Evolutionary conservation across 768 basidiomycete species (phyloP), one percentile per base, ranked within the genome.

Genomic region (Mycena rosella): DNA sequence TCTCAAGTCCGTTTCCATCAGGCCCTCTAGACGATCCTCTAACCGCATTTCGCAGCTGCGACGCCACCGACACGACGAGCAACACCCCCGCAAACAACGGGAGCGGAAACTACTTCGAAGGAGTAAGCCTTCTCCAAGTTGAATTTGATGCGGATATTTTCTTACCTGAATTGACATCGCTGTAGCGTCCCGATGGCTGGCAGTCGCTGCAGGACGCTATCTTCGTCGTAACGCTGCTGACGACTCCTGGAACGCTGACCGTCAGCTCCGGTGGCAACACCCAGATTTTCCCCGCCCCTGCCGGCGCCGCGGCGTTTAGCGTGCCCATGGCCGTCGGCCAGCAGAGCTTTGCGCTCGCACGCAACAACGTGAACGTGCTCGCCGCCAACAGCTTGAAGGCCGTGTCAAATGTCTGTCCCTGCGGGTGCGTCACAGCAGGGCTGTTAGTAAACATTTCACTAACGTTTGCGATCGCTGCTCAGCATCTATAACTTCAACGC

Each of bases 401-500:
- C 17, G 45, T 68, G 5, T 49, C 58, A 5, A 59, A 52, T n/a
- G 55, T 63, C 24, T 71, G 70, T 22, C 61, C 63, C 14, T 71
- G 70, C 63, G 70, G 70, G 66, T 67, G 45, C 59, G 65, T 66
- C n/a, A 18, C 20, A 0, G 13, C 17, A 5, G 38, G 29, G 3
- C 48, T 42, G 32, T 42, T 44, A 7, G 6, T 24, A 9, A 20
- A 6, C 27, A 8, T 27, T 52, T 3, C 27, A 15, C 34, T 51
- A 26, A 49, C 34, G 10, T 2, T 27, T 6, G 24, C 11, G 32
- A 29, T 30, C 10, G 8, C 32, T 1, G 8, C 42, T 24, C 9
- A 67, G 65, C 1, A 2, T 71, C 1, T 71, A 71, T 49, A 71
- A 71, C 63, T 71, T 71, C 47, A 67, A 71, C 66, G 70, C 70